Conservation (phyloP, 2,329 filamentous ascomycete genomes). For the Hymenoscyphus infarciens region DNA sequence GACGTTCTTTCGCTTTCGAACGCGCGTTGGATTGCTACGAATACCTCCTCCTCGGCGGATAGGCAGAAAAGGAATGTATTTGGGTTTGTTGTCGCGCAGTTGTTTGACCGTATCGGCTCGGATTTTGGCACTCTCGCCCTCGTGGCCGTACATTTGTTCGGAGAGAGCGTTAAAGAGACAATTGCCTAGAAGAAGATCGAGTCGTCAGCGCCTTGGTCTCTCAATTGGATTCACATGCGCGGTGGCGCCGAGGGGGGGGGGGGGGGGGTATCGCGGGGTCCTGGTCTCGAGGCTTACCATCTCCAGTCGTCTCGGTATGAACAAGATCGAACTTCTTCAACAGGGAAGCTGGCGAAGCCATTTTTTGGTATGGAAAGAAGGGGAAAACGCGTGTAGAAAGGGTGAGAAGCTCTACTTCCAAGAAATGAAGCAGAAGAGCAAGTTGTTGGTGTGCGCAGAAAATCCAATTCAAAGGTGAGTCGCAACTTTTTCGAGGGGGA, state of each 20-base stretch:
- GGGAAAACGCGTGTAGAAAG: not conserved
- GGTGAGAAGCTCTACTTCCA: not conserved
- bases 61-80: constrained; percentile 63
- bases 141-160: constrained; percentile 62
- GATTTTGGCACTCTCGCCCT: constrained; percentile 54
- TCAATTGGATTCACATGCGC: constrained; percentile 3
- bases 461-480: not conserved
- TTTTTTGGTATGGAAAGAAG: not conserved
- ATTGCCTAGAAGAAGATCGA: constrained; percentile 49
- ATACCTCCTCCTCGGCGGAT: constrained; percentile 51
- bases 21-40: constrained; percentile 51
- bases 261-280: constrained; percentile 13
- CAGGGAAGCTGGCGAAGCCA: constrained; percentile 35
- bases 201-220: constrained; percentile 15
- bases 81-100: constrained; percentile 55
- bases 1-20: constrained; percentile 50
- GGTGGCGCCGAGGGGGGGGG: not conserved
- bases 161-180: constrained; percentile 67
- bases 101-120: constrained; percentile 57
- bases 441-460: constrained; percentile 4
- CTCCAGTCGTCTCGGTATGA: constrained; percentile 55
- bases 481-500: not conserved
- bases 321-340: constrained; percentile 56
- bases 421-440: constrained; percentile 7
- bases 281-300: constrained; percentile 48